Percentiles rank a stretch among this genome's conserved stretches.
Evolutionary conservation across 169 alveolate species (phyloP).

Genomic region (Plasmodium adleri): DNA sequence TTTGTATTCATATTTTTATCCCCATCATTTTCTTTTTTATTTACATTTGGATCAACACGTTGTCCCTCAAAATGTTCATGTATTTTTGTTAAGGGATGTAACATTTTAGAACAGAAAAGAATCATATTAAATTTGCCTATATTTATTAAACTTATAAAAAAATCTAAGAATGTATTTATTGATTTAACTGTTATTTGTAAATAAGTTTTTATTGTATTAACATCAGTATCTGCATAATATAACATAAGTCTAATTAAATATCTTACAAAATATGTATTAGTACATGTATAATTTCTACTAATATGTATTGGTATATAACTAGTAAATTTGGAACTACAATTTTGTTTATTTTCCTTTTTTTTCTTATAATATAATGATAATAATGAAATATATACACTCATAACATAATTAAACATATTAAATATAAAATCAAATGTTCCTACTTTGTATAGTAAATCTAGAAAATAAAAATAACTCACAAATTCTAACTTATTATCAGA

Average conservation of each 20-base stretch:
- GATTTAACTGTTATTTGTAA: slow-evolving; percentile 57
- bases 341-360: slow-evolving; percentile 44
- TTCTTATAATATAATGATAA: slow-evolving; percentile 53
- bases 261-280: slow-evolving; percentile 71
- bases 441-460: slow-evolving; percentile 69
- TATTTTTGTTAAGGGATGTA: slow-evolving; percentile 64
- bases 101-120: slow-evolving; percentile 51
- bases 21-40: not conserved
- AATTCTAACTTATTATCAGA: slow-evolving; percentile 64
- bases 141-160: slow-evolving; percentile 42
- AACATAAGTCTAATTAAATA: slow-evolving; percentile 55
- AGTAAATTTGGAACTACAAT: slow-evolving; percentile 5
- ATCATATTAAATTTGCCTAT: slow-evolving; percentile 58
- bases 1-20: not conserved
- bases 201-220: slow-evolving; percentile 30
- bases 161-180: slow-evolving; percentile 58
- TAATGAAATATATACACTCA: slow-evolving; percentile 74
- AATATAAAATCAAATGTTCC: slow-evolving; percentile 77
- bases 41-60: not conserved
- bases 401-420: slow-evolving; percentile 75
- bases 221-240: slow-evolving; percentile 21
- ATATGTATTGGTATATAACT: slow-evolving; percentile 72
- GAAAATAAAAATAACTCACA: slow-evolving; percentile 68
- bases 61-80: slow-evolving; percentile 13
- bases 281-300: slow-evolving; percentile 75